A percentile compares a stretch with the other conserved stretches of the same genome.
Evolutionary conservation across 148 eudicot genomes (phyloP).

Genomic region (Selenicereus undatus): DNA sequence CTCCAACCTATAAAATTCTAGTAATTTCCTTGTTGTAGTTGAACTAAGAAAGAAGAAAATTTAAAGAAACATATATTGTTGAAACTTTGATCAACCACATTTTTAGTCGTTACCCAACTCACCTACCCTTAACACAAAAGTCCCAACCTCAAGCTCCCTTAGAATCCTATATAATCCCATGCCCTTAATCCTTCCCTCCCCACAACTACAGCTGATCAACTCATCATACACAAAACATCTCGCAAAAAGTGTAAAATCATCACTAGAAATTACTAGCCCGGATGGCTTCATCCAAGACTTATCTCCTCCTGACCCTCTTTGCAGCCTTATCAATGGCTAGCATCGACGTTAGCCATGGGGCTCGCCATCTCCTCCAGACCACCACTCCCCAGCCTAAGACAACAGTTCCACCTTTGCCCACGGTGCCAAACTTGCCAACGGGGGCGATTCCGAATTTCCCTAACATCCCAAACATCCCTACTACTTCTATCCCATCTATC

Average conservation of each 20-base stretch:
- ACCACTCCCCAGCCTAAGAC: neutral
- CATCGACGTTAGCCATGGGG: conserved; percentile 10
- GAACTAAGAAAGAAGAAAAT: neutral
- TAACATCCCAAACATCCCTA: neutral
- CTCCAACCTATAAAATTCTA: neutral
- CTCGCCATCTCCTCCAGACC: conserved; percentile 23
- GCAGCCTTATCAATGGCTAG: conserved; percentile 1
- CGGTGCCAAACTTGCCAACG: neutral
- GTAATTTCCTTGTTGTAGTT: neutral
- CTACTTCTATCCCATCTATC: conserved; percentile 2
- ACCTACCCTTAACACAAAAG: neutral
- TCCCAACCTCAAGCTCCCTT: neutral
- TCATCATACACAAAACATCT: neutral
- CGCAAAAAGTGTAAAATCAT: neutral
- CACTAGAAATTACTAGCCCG: neutral
- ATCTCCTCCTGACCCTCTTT: conserved; percentile 15
- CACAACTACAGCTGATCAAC: neutral
- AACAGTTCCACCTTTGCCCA: neutral
- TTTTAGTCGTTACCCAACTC: neutral
- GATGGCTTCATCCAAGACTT: neutral
- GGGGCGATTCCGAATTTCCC: neutral
- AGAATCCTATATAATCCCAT: neutral
- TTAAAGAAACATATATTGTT: neutral
- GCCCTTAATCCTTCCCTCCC: neutral
- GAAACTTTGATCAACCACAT: neutral